These are phyloP conservation scores for Clarireedia sp. DNA, from an alignment of 2,329 filamentous ascomycete species.

Conservation along the genomic window DNA sequence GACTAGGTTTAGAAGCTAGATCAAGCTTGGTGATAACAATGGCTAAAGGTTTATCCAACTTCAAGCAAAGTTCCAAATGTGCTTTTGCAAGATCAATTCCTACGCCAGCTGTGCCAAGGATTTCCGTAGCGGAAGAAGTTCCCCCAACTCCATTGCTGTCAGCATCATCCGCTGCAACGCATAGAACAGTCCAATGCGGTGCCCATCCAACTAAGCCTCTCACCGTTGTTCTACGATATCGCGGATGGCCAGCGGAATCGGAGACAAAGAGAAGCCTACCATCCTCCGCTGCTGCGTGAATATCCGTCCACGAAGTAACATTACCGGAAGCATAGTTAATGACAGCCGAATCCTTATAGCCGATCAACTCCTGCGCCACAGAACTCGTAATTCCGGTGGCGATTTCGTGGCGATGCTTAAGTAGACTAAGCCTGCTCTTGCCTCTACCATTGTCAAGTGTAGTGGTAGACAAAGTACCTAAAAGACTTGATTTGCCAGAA, in stretches of 20 bases:
- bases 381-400: constrained; percentile 89
- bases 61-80: constrained; percentile 78
- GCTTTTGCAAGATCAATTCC: constrained; percentile 67
- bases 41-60: constrained; percentile 67
- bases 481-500: constrained; percentile 83
- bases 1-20: constrained; percentile 62
- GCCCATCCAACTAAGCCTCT: constrained; percentile 91
- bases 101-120: constrained; percentile 41
- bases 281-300: constrained; percentile 68
- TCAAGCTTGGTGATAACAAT: constrained; percentile 90
- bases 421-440: constrained; percentile 75
- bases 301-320: constrained; percentile 88
- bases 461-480: constrained; percentile 83
- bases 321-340: constrained; percentile 83
- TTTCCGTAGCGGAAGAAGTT: constrained; percentile 44
- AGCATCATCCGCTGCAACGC: constrained; percentile 71
- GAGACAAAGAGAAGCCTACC: constrained; percentile 80
- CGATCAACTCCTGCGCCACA: constrained; percentile 86
- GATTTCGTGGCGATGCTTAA: constrained; percentile 92
- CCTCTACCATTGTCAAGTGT: constrained; percentile 87
- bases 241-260: constrained; percentile 84
- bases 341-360: constrained; percentile 57
- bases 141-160: constrained; percentile 25
- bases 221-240: constrained; percentile 82
- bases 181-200: constrained; percentile 87